Conservation (phyloP, 1,284 basidiomycete genomes). For the Anthracocystis walkeri region DNA sequence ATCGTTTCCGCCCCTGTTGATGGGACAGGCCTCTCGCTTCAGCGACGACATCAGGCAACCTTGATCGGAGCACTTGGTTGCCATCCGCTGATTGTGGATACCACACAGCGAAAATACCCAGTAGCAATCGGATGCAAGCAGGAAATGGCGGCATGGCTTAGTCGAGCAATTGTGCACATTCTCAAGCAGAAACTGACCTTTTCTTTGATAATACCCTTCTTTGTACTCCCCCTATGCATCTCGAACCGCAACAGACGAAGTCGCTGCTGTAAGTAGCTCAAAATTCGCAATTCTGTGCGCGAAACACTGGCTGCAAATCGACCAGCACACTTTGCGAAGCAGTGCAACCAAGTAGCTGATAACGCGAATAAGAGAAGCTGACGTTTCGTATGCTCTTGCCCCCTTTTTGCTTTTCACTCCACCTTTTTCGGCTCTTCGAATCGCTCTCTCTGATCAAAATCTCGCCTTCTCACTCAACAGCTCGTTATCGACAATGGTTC, state of each 20-base stretch:
- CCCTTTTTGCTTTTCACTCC: neutral
- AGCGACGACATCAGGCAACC: neutral
- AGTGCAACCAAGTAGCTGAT: neutral
- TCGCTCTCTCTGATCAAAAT: conserved; percentile 6
- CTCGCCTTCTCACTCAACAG: conserved; percentile 23
- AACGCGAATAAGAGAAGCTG: conserved; percentile 5
- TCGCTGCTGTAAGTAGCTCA: conserved; percentile 65
- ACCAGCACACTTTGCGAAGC: neutral
- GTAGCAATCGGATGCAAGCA: neutral
- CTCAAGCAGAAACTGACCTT: conserved; percentile 11
- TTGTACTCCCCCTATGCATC: too few relatives aligned
- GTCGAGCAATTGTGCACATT: neutral
- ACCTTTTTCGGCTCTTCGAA: neutral
- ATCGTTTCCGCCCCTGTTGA: neutral
- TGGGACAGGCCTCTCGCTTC: neutral
- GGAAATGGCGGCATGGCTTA: neutral
- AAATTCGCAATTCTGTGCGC: neutral
- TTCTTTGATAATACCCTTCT: neutral
- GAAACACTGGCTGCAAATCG: neutral
- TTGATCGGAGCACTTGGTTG: neutral
- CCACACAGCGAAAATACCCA: neutral
- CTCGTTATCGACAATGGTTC: conserved; percentile 70
- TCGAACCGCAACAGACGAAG: conserved; percentile 59
- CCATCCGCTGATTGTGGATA: neutral
- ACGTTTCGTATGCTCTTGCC: conserved; percentile 4